Base-by-base conservation (phyloP, 148 eudicot genomes). In the Gaultheria prostrata region DNA sequence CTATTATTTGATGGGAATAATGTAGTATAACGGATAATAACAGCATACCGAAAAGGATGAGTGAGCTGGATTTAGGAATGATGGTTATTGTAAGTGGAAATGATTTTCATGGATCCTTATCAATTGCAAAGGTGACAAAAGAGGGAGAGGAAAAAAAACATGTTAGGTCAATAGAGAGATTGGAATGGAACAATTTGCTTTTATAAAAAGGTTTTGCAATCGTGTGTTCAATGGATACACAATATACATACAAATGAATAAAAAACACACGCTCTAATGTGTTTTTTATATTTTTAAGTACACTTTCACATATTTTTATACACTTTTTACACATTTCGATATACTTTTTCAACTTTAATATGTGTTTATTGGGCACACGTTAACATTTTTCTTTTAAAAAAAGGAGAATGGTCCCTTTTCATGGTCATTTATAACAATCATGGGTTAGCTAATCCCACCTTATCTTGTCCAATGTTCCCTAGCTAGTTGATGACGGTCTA, bases 391-490 rank as follows among this genome's bases (percentile, higher is more conserved):
- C 12, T 11, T 9, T 49, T 49, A 2, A 24, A 3, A 79, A 43
- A 80, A 80, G 73, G 33, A 43, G 54, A 33, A 15, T 63, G 49
- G 74, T 3, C 63, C 54, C 61, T 54, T 83, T 67, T 28, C 46
- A 14, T 15, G 80, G 26, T 24, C 59, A 39, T 0, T 33, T 46
- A 20, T 5, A 28, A 67, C 18, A 26, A 75, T 57, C 32, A 54
- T 28, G 71, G 65, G 26, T 39, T 59, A 56, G 39, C 74, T 76
- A 63, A 80, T 46, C 83, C 46, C 46, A 80, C 69, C 70, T 45
- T 83, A 83, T 63, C 74, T 76, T 76, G 54, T 83, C 85, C 49
- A 10, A 39, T 39, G 43, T 39, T n/a, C n/a, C 43, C 43, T 0
- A 39, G n/a, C n/a, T 49, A 70, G 28, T 33, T 70, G 53, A 71